Percentiles rank a stretch among this genome's conserved stretches.
Conservation (phyloP, 768 basidiomycete genomes). For the Postia placenta region DNA sequence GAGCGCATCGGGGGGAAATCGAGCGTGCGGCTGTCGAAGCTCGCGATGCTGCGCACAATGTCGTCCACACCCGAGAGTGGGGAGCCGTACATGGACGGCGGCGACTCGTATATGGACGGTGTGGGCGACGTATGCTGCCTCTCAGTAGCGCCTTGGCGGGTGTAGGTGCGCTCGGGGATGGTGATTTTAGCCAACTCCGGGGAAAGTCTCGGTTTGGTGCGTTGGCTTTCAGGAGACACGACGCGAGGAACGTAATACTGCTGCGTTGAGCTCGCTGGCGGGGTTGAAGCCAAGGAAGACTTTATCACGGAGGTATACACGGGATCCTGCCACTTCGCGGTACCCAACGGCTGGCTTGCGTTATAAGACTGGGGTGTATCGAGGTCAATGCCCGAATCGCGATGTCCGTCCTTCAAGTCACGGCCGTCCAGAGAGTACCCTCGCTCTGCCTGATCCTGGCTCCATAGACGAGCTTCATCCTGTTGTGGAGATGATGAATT, state of each 20-base stretch:
- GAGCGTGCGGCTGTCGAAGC: slow-evolving; percentile 1
- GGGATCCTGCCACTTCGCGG: slow-evolving; percentile 14
- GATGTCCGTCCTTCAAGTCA: neutral
- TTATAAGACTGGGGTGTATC: neutral
- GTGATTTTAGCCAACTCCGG: neutral
- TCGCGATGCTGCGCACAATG: slow-evolving; percentile 18
- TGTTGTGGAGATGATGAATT: slow-evolving; percentile 6
- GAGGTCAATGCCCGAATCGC: slow-evolving; percentile 1
- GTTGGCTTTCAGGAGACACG: too few species aligned
- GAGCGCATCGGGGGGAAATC: slow-evolving; percentile 4
- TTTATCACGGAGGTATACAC: slow-evolving; percentile 10
- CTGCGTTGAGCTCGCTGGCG: neutral
- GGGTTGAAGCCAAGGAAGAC: neutral
- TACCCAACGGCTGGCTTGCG: slow-evolving; percentile 10
- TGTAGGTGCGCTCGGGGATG: neutral
- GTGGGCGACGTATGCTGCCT: neutral
- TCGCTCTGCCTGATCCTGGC: slow-evolving; percentile 26
- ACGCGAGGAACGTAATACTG: too few species aligned
- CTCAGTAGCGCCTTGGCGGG: neutral
- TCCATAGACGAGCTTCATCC: slow-evolving; percentile 28
- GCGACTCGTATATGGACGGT: neutral
- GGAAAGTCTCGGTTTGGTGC: neutral
- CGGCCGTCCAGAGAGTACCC: slow-evolving; percentile 13
- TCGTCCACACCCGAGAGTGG: slow-evolving; percentile 43
- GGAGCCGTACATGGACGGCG: slow-evolving; percentile 23